These are phyloP conservation scores for Priceomyces haplophilus DNA, from an alignment of 805 yeast species.

Conservation along the genomic window DNA sequence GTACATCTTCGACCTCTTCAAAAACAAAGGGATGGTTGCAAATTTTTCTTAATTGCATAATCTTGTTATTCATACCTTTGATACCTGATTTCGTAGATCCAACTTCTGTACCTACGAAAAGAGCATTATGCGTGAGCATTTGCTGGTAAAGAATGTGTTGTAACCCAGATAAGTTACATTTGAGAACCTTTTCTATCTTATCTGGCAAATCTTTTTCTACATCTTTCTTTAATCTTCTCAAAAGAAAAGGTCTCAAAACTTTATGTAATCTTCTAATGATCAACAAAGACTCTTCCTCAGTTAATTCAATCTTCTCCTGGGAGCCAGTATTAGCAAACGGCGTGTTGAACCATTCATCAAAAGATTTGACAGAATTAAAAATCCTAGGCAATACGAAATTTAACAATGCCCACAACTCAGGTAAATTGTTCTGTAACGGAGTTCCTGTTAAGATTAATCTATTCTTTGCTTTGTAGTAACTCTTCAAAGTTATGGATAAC, in stretches of 20 bases:
- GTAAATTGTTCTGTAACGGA: slow-evolving; percentile 79
- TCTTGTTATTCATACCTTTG: slow-evolving; percentile 75
- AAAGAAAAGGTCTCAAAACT: slow-evolving; percentile 78
- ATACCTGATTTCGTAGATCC: slow-evolving; percentile 64
- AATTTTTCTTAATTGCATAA: slow-evolving; percentile 82
- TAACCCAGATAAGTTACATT: slow-evolving; percentile 72
- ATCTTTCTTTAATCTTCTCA: slow-evolving; percentile 81
- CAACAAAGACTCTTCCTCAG: slow-evolving; percentile 82
- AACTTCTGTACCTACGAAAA: slow-evolving; percentile 62
- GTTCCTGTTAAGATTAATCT: slow-evolving; percentile 85
- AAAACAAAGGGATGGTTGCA: slow-evolving; percentile 88
- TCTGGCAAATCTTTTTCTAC: slow-evolving; percentile 85
- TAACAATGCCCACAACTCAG: slow-evolving; percentile 81
- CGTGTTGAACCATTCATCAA: slow-evolving; percentile 88
- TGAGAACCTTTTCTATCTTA: slow-evolving; percentile 77
- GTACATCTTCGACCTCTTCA: slow-evolving; percentile 72
- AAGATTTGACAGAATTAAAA: slow-evolving; percentile 80
- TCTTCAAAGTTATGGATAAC: slow-evolving; percentile 65
- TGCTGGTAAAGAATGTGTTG: slow-evolving; percentile 72
- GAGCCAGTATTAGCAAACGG: slow-evolving; percentile 84
- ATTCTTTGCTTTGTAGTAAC: slow-evolving; percentile 70
- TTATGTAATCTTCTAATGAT: slow-evolving; percentile 82
- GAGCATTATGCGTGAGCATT: slow-evolving; percentile 68
- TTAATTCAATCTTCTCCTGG: slow-evolving; percentile 74
- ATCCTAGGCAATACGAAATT: slow-evolving; percentile 81